Percentiles rank a stretch among this genome's conserved stretches.
Evolutionary conservation across 2,329 filamentous ascomycete genomes (phyloP).

Genomic region (Lasiodiplodia gonubiensis): DNA sequence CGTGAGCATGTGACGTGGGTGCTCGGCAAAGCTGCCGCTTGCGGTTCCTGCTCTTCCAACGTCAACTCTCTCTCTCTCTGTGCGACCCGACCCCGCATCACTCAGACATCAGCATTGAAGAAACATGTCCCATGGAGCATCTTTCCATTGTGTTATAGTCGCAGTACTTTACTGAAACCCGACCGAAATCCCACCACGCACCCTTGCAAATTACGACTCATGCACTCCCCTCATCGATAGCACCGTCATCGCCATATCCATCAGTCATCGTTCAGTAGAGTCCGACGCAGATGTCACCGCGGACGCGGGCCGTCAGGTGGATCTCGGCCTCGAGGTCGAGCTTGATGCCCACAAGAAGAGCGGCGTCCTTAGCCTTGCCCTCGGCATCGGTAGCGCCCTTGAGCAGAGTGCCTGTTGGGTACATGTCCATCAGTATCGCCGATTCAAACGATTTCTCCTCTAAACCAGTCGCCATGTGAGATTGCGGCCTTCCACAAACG

Average conservation of each 20-base stretch:
- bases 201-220: slow-evolving; percentile 7
- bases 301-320: slow-evolving; percentile 64
- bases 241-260: background rate
- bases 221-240: background rate
- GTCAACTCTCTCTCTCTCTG: background rate
- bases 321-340: slow-evolving; percentile 68
- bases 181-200: slow-evolving; percentile 14
- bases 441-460: slow-evolving; percentile 12
- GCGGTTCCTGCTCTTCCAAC: slow-evolving; percentile 9
- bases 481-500: background rate
- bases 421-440: slow-evolving; percentile 22
- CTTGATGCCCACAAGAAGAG: slow-evolving; percentile 67
- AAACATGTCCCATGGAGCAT: background rate
- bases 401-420: slow-evolving; percentile 57
- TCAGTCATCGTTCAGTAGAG: slow-evolving; percentile 54
- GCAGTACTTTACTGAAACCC: background rate
- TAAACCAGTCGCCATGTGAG: slow-evolving; percentile 9
- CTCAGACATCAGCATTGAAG: background rate
- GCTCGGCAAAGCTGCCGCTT: slow-evolving; percentile 18
- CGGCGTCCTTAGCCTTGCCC: slow-evolving; percentile 63
- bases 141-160: slow-evolving; percentile 21
- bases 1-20: background rate
- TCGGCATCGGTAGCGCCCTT: slow-evolving; percentile 63
- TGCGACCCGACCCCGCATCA: background rate
- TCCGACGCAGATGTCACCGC: slow-evolving; percentile 66